Conservation (phyloP, 129 eudicot genomes). For the Glebionis coronaria region DNA sequence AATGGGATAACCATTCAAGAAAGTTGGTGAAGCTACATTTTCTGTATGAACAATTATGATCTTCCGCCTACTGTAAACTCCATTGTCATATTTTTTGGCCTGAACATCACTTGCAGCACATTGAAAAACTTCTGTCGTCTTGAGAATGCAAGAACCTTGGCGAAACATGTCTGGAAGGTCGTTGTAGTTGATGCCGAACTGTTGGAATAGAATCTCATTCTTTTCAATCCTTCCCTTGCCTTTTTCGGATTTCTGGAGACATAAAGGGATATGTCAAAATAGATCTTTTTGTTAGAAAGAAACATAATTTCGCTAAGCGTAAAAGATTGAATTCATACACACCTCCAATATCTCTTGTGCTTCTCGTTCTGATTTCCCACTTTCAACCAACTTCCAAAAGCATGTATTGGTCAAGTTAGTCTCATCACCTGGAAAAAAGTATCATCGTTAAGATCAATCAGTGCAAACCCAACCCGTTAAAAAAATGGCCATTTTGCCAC, state of each 20-base stretch:
- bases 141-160: slow-evolving; percentile 73
- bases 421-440: slow-evolving; percentile 50
- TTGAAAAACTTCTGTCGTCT: slow-evolving; percentile 45
- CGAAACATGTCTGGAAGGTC: slow-evolving; percentile 69
- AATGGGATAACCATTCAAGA: slow-evolving; percentile 63
- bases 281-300: no score
- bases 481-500: slow-evolving; percentile 9
- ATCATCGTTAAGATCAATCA: no score
- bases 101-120: no score
- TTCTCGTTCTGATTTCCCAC: slow-evolving; percentile 62
- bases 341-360: slow-evolving; percentile 70
- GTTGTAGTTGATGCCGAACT: slow-evolving; percentile 43
- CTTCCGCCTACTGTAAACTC: slow-evolving; percentile 46
- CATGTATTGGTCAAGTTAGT: slow-evolving; percentile 65
- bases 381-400: slow-evolving; percentile 61
- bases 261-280: neutral
- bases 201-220: slow-evolving; percentile 45
- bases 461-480: neutral
- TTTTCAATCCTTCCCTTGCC: slow-evolving; percentile 70
- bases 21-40: slow-evolving; percentile 59
- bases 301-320: slow-evolving; percentile 5
- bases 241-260: slow-evolving; percentile 16
- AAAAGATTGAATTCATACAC: neutral
- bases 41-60: slow-evolving; percentile 50
- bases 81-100: no score